Conservation (phyloP, 2,329 filamentous ascomycete genomes). For the Amylocarpus encephaloides region DNA sequence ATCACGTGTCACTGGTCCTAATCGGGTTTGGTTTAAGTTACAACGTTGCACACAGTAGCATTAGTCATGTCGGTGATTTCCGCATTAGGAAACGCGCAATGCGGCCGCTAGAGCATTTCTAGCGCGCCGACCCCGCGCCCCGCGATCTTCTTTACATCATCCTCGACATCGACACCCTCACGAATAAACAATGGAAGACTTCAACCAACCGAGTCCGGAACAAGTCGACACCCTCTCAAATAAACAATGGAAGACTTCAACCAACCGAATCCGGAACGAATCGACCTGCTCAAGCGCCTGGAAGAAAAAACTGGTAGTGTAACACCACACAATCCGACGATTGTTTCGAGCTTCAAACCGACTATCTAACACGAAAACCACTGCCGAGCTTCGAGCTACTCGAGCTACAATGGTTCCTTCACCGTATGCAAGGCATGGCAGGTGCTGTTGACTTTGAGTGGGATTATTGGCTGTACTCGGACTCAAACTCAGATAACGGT, state of each 20-base stretch:
- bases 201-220: constrained; percentile 14
- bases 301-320: constrained; percentile 12
- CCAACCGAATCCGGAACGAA: constrained; percentile 12
- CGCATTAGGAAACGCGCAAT: too few species aligned
- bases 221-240: constrained; percentile 9
- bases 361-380: constrained; percentile 12
- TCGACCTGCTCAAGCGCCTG: constrained; percentile 9
- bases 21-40: too few species aligned
- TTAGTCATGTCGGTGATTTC: too few species aligned
- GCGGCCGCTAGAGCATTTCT: too few species aligned
- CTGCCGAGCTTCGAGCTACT: constrained; percentile 11
- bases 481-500: constrained; percentile 4
- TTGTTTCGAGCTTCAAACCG: constrained; percentile 12
- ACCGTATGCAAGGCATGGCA: constrained; percentile 11
- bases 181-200: constrained; percentile 18
- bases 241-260: constrained; percentile 19
- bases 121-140: too few species aligned
- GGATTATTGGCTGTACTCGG: background rate
- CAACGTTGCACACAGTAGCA: too few species aligned
- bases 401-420: constrained; percentile 15
- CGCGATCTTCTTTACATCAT: too few species aligned
- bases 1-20: too few species aligned
- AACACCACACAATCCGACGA: constrained; percentile 14
- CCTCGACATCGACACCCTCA: constrained; percentile 8
- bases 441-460: constrained; percentile 3